Evolutionary conservation across 148 eudicot genomes (phyloP).

Genomic region (Fallopia convolvulus): DNA sequence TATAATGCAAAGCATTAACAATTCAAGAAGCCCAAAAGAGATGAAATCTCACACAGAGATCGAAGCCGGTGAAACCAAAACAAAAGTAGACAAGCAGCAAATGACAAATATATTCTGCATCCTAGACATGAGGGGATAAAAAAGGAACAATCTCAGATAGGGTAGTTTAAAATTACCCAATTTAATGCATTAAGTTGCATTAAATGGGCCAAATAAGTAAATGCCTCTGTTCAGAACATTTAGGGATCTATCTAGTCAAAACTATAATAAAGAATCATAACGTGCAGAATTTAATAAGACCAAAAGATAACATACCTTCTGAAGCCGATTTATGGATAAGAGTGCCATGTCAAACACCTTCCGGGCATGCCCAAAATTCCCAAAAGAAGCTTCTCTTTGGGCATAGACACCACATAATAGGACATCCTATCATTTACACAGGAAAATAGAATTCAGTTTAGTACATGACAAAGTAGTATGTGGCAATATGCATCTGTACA

Average conservation of each 20-base stretch:
- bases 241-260: neutral
- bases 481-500: neutral
- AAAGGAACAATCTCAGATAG: neutral
- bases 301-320: slow-evolving; percentile 33
- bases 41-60: slow-evolving; percentile 3
- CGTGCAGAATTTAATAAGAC: neutral
- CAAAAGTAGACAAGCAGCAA: neutral
- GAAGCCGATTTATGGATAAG: slow-evolving; percentile 54
- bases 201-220: neutral
- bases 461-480: neutral
- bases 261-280: neutral
- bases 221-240: neutral
- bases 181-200: neutral
- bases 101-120: neutral
- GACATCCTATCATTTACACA: slow-evolving; percentile 49
- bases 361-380: slow-evolving; percentile 77
- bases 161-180: neutral
- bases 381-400: slow-evolving; percentile 73
- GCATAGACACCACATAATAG: slow-evolving; percentile 93
- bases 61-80: neutral
- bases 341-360: slow-evolving; percentile 97
- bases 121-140: neutral
- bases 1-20: neutral
- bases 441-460: neutral
- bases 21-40: neutral